Evolutionary conservation across 1,284 basidiomycete species (phyloP), one percentile per base, ranked within the genome.

Genomic region (Amylostereum areolatum): DNA sequence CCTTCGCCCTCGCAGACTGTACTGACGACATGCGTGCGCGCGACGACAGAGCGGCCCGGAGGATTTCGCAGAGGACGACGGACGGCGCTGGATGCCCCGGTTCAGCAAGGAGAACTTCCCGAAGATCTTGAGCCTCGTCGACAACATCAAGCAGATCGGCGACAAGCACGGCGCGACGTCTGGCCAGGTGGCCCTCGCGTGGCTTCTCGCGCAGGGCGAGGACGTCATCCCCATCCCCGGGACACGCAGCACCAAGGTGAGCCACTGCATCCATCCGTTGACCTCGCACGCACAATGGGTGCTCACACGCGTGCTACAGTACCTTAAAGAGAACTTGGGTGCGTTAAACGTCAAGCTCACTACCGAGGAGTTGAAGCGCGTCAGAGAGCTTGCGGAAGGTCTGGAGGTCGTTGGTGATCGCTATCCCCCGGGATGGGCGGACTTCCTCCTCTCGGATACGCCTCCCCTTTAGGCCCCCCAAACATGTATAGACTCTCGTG

Each of bases 21-120:
- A 25, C 29, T 34, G 7, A 11, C 29, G 7, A 45, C n/a, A 29
- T 31, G 18, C 43, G 25, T 43, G 11, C 12, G 31, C 30, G 37
- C n/a, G 4, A 2, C 32, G 2, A 34, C 49, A 76, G 73, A 73
- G 70, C 62, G 71, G 69, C 6, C 64, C 66, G 3, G 71, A 73
- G 28, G 80, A 83, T 56, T 73, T 85, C 47, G 69, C 71, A 8
- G 67, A 71, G 30, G 73, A 66, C 34, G 82, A 83, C 56, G 68
- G 71, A 50, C 67, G 75, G n/a, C 56, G 58, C 6, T 44, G 11
- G 0, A 52, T 73, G 35, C 71, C 67, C 32, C 67, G 66, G 66
- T 74, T 51, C 56, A 62, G 58, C 1, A 56, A 59, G 32, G 64
- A 76, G 48, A 77, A 79, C 55, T 74, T 79, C 50, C 63, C 67